phyloP scores from a whole-genome alignment of 73 alveolate species.

The Paramecium caudatum region DNA sequence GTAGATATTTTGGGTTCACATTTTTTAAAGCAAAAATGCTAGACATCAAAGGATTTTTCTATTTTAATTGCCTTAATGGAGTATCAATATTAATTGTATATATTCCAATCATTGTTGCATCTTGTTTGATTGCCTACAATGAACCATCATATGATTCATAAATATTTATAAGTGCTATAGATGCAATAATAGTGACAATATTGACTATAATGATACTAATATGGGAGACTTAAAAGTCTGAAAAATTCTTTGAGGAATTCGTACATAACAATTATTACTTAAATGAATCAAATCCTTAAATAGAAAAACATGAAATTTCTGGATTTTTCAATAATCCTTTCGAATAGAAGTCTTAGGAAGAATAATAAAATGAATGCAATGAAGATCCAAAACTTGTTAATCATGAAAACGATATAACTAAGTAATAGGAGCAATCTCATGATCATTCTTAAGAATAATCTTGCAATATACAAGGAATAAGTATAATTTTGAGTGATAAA shows the following conservation, averaged over 20 bases:
- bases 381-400: not conserved
- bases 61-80: constrained; percentile 20
- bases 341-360: not conserved
- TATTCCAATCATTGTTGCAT: not conserved
- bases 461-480: not conserved
- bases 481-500: constrained; percentile 18
- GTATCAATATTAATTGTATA: not conserved
- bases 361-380: not conserved
- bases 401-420: not conserved
- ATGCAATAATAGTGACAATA: constrained; percentile 8
- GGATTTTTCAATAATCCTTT: constrained; percentile 33
- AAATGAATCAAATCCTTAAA: not conserved
- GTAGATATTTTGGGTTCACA: constrained; percentile 54
- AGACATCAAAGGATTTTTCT: constrained; percentile 1
- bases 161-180: constrained; percentile 56
- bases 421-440: constrained; percentile 22
- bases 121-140: constrained; percentile 17
- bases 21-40: constrained; percentile 50
- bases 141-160: not conserved
- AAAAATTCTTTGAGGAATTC: constrained; percentile 38
- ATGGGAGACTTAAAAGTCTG: constrained; percentile 63
- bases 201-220: not conserved
- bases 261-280: constrained; percentile 15
- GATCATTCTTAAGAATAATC: not conserved
- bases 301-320: not conserved